These are phyloP conservation scores for Neurospora crassa DNA, from an alignment of 2,329 filamentous ascomycete genomes.

Conservation along the genomic window DNA sequence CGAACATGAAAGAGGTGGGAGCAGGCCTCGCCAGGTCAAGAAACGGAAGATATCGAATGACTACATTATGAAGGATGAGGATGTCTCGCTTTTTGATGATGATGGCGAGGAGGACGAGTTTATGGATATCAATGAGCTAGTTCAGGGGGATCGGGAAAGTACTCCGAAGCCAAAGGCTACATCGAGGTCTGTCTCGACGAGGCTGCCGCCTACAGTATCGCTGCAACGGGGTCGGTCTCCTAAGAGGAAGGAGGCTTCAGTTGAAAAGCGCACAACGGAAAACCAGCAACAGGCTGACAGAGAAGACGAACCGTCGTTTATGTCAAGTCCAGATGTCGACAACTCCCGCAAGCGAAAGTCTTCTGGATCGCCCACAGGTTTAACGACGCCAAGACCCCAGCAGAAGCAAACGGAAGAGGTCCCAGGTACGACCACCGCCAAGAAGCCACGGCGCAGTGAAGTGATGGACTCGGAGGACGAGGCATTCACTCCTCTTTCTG, in stretches of 20 bases:
- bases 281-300: background rate
- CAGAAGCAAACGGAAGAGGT: background rate
- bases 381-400: background rate
- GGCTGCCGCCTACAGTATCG: background rate
- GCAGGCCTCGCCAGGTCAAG: constrained; percentile 22
- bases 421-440: background rate
- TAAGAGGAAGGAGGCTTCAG: background rate
- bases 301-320: background rate
- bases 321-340: background rate
- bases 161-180: background rate
- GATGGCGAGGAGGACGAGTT: constrained; percentile 34
- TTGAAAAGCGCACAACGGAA: background rate
- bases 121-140: constrained; percentile 40
- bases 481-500: constrained; percentile 29
- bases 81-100: constrained; percentile 13
- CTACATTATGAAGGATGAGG: constrained; percentile 29
- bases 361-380: constrained; percentile 4
- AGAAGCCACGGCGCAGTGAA: constrained; percentile 15
- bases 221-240: background rate
- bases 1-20: constrained; percentile 21
- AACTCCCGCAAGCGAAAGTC: constrained; percentile 13
- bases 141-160: background rate
- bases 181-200: background rate
- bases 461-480: constrained; percentile 51
- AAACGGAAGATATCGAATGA: constrained; percentile 39